phyloP scores from a whole-genome alignment of 2,329 filamentous ascomycete species.

The Aureobasidium leucospermi region DNA sequence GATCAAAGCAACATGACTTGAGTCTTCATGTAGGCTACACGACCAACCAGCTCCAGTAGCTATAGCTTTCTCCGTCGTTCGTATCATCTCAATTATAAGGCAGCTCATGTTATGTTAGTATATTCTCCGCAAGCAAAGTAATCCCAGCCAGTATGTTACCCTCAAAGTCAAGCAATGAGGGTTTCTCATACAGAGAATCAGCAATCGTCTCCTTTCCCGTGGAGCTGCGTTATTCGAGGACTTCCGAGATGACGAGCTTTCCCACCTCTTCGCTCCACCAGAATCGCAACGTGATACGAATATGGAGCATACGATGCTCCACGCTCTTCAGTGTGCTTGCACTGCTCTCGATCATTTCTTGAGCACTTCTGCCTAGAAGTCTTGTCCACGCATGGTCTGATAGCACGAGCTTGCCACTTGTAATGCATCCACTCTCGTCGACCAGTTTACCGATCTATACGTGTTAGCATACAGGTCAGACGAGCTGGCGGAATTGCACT shows the following conservation, averaged over 20 bases:
- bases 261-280: constrained; percentile 42
- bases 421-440: constrained; percentile 51
- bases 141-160: too few species aligned
- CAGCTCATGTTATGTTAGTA: too few species aligned
- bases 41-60: too few species aligned
- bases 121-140: not conserved
- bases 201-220: not conserved
- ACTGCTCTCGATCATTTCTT: constrained; percentile 36
- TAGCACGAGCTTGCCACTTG: constrained; percentile 47
- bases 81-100: too few species aligned
- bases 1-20: too few species aligned
- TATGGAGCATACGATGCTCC: constrained; percentile 45
- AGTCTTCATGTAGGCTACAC: too few species aligned
- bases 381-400: constrained; percentile 46
- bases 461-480: not conserved
- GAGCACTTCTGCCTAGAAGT: constrained; percentile 38
- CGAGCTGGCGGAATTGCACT: constrained; percentile 4
- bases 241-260: constrained; percentile 30
- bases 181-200: too few species aligned
- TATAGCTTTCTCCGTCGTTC: too few species aligned
- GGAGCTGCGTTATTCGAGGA: not conserved
- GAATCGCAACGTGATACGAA: constrained; percentile 49
- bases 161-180: not conserved
- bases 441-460: constrained; percentile 34
- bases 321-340: constrained; percentile 39